These are phyloP conservation scores for Lagerstroemia speciosa DNA, from an alignment of 345 rosid species.

Conservation along the genomic window DNA sequence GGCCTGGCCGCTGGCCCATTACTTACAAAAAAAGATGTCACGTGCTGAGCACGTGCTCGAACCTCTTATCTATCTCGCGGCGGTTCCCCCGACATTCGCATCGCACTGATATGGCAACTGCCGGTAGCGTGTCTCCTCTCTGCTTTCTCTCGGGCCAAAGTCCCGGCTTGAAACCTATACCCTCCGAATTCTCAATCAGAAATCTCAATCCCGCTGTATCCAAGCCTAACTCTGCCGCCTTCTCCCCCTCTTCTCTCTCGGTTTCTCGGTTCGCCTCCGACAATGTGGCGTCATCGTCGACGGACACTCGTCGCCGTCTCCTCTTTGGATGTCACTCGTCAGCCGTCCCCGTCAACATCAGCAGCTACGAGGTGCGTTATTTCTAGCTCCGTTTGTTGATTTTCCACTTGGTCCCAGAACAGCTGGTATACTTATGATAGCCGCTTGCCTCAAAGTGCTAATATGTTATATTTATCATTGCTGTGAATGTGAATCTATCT, in stretches of 20 bases:
- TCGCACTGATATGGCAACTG: conserved; percentile 1
- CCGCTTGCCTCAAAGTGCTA: not conserved
- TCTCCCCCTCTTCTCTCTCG: not conserved
- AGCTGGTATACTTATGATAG: not conserved
- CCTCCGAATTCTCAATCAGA: not conserved
- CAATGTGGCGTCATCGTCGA: not conserved
- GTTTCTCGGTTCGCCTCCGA: not conserved
- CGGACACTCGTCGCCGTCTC: not conserved
- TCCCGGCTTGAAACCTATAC: not conserved
- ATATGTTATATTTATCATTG: not conserved
- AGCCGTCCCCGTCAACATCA: not conserved
- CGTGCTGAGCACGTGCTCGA: not conserved
- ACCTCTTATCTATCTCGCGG: not conserved
- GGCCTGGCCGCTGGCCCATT: too few species aligned
- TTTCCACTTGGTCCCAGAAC: not conserved
- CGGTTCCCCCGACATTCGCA: not conserved
- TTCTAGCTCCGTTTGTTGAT: not conserved
- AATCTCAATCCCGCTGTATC: not conserved
- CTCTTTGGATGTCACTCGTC: conserved; percentile 8
- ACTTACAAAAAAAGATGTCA: not conserved
- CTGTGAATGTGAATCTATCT: not conserved
- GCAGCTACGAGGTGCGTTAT: conserved; percentile 10
- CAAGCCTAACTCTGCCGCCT: not conserved
- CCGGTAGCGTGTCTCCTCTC: not conserved
- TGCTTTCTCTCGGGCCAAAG: conserved; percentile 1